Base-by-base conservation (phyloP, 2,329 filamentous ascomycete genomes). In the Neonectria coccinea region DNA sequence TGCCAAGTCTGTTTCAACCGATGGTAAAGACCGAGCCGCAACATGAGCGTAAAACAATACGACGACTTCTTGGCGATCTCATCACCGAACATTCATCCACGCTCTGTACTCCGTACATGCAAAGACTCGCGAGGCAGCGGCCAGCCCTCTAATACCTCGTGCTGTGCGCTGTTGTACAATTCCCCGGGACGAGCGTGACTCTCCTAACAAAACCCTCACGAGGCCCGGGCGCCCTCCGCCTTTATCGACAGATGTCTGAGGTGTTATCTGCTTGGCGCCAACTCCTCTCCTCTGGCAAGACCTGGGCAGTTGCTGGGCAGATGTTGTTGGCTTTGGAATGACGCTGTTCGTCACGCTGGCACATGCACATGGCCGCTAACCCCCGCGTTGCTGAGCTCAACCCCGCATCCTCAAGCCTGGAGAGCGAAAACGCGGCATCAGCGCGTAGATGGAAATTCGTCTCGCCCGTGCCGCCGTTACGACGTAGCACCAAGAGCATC, bases 321-420 rank as follows among this genome's bases (percentile, higher is more conserved):
- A 16, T 51, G 12, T 54, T n/a, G 18, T 31, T 50, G 56, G 45
- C 60, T 52, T 51, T 55, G 50, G 44, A 56, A 50, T 62, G 60
- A 61, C 36, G 53, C 47, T 62, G 51, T 31, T 67, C 63, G 67
- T 73, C 71, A 72, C 69, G 63, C 65, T 73, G 71, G 63, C 58
- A 66, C 68, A 56, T 69, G 44, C 52, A 27, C 47, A 58, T 73
- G 54, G 64, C 56, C 70, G 72, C 72, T 74, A 73, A 70, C 72
- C 72, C 68, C 72, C 72, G 72, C 72, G 72, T 73, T 72, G 63
- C 50, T 55, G 66, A 71, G 66, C 36, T 58, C 67, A 72, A 71
- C 72, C 72, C 72, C 72, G 70, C 72, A 74, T 72, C 70, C 61
- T 22, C 25, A 48, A n/a, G 18, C 53, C 50, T 54, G 48, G 51